phyloP scores from a whole-genome alignment of 2,329 filamentous ascomycete genomes.

The Stromatinia cepivora region DNA sequence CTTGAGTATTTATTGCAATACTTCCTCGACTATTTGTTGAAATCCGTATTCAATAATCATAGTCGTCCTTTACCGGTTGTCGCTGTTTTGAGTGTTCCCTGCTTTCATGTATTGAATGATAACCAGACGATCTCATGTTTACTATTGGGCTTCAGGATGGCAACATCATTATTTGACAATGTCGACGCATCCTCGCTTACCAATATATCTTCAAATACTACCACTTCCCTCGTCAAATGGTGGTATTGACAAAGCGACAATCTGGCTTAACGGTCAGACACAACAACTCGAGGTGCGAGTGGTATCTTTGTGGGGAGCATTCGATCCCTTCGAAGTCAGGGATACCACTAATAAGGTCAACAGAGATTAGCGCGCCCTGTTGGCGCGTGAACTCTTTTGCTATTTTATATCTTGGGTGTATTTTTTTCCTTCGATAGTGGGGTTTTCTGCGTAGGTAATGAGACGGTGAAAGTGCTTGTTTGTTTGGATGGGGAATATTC shows the following conservation, averaged over 20 bases:
- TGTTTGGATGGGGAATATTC: neutral
- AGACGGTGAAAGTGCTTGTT: neutral
- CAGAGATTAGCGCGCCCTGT: neutral
- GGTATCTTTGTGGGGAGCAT: conserved; percentile 15
- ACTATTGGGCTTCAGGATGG: neutral
- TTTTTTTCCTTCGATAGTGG: neutral
- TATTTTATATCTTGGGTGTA: neutral
- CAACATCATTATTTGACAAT: neutral
- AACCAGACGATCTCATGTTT: neutral
- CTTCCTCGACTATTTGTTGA: neutral
- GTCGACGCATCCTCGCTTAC: neutral
- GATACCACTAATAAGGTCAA: neutral
- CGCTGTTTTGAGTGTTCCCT: neutral
- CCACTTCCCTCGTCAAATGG: neutral
- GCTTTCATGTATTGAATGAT: neutral
- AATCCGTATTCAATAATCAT: neutral
- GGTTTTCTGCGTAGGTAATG: neutral
- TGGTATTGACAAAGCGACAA: conserved; percentile 12
- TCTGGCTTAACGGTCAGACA: neutral
- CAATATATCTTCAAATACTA: neutral
- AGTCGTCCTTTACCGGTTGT: neutral
- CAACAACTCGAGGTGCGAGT: conserved; percentile 5
- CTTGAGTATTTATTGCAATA: neutral
- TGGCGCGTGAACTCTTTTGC: conserved; percentile 2
- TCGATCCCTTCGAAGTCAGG: conserved; percentile 8